Evolutionary conservation across 148 eudicot species (phyloP), one percentile per base, ranked within the genome.

Genomic region (Vaccinium myrtillus): DNA sequence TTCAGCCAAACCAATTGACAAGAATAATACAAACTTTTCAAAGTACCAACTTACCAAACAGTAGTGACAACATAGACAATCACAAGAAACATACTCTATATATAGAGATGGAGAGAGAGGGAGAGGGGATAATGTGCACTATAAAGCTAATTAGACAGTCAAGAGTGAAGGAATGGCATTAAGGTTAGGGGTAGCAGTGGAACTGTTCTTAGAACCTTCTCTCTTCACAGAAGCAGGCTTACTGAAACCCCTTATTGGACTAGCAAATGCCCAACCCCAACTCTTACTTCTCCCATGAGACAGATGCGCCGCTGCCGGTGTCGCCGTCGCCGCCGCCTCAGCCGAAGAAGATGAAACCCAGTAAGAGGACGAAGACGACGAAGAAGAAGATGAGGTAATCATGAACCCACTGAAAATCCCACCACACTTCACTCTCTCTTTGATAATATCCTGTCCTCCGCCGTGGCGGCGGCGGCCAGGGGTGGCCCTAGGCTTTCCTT

Each of bases 231-330:
- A 79, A 36, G 89, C 61, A 11, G 90, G 89, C 78, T 87, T 91
- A 10, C 90, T 80, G 74, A 95, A 92, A 2, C 94, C 96, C 56
- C 96, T 87, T 83, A 93, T 94, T 16, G 98, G 98, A 77, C 97
- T 96, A 0, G 98, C 93, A 32, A 95, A 89, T 2, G 98, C 94
- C 98, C 98, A 96, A 0, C 94, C 98, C 96, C 98, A 96, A 81
- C 95, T 94, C 85, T 81, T 87, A 53, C 89, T 93, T 86, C 93
- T 71, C 10, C 93, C 91, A 74, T 90, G 95, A 8, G 83, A 86
- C 6, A 88, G 48, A 49, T 85, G 85, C 39, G 83, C 87, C 12
- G 77, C 86, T 19, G 83, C 78, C 23, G 91, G 75, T 16, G 87
- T 48, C 54, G 84, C 71, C 23, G 79, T 69, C 43, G 84, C 79